phyloP scores from a whole-genome alignment of 164 flowering plant genomes.

The Aristolochia fimbriata region DNA sequence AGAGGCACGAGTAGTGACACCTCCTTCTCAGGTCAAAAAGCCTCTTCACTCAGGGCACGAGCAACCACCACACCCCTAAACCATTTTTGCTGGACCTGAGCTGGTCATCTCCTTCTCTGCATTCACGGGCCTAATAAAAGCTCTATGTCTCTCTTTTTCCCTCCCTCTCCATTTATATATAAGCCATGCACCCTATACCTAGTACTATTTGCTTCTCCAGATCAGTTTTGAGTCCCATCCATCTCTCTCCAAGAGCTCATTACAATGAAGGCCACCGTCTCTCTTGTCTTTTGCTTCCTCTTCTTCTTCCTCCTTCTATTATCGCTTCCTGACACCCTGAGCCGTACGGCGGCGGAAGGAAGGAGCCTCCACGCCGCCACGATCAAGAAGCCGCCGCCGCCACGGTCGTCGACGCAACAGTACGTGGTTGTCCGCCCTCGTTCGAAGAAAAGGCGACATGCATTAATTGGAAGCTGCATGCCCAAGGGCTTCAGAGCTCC shows the following conservation, averaged over 20 bases:
- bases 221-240: not conserved
- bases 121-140: slow-evolving; percentile 36
- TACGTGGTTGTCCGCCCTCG: slow-evolving; percentile 15
- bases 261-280: slow-evolving; percentile 4
- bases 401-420: not conserved
- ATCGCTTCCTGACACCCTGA: slow-evolving; percentile 4
- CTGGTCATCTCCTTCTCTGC: slow-evolving; percentile 16
- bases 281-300: not conserved
- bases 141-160: slow-evolving; percentile 1
- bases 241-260: too few relatives aligned
- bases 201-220: not conserved
- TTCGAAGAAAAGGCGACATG: slow-evolving; percentile 6
- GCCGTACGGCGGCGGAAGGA: slow-evolving; percentile 11
- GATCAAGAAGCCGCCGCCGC: not conserved
- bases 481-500: slow-evolving; percentile 56
- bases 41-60: not conserved
- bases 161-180: not conserved
- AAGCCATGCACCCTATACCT: not conserved
- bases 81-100: slow-evolving; percentile 20
- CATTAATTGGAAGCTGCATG: slow-evolving; percentile 35
- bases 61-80: slow-evolving; percentile 4
- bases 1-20: slow-evolving; percentile 13
- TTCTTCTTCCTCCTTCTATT: slow-evolving; percentile 14
- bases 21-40: slow-evolving; percentile 10
- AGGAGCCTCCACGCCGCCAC: slow-evolving; percentile 5